Evolutionary conservation across 2,329 filamentous ascomycete species (phyloP).

Genomic region (Diaporthe amygdali): DNA sequence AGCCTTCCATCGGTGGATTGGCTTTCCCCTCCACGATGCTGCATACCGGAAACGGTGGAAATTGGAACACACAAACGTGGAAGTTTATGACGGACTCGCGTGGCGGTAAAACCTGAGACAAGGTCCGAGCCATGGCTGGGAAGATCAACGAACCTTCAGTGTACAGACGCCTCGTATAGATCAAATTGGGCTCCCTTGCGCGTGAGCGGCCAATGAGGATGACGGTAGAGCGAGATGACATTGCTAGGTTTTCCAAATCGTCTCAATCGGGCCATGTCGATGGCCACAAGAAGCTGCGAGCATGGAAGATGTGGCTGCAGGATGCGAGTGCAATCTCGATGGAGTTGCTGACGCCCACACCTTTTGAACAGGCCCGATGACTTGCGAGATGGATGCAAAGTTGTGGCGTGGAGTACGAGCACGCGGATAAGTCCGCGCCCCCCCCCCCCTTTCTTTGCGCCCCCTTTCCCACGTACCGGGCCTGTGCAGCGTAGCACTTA

Average conservation of each 20-base stretch:
- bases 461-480: neutral
- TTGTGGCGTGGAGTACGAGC: neutral
- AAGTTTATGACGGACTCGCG: neutral
- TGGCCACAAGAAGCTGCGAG: slow-evolving; percentile 12
- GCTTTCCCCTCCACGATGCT: neutral
- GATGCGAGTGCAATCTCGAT: slow-evolving; percentile 11
- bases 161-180: slow-evolving; percentile 27
- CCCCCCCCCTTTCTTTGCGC: neutral
- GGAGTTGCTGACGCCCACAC: neutral
- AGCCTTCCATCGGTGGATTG: neutral
- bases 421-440: slow-evolving; percentile 4
- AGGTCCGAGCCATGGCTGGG: slow-evolving; percentile 24
- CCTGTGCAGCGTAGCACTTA: neutral
- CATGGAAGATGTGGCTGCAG: slow-evolving; percentile 4
- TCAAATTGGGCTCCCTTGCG: slow-evolving; percentile 12
- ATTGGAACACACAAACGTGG: neutral
- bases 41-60: neutral
- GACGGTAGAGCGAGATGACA: slow-evolving; percentile 23
- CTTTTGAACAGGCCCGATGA: neutral
- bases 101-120: slow-evolving; percentile 21
- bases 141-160: slow-evolving; percentile 22
- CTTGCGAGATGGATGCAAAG: neutral
- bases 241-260: slow-evolving; percentile 20
- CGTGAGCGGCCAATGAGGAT: slow-evolving; percentile 16
- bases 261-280: slow-evolving; percentile 17